Base-by-base conservation (phyloP, 768 basidiomycete species). In the Trametopsis cervina region DNA sequence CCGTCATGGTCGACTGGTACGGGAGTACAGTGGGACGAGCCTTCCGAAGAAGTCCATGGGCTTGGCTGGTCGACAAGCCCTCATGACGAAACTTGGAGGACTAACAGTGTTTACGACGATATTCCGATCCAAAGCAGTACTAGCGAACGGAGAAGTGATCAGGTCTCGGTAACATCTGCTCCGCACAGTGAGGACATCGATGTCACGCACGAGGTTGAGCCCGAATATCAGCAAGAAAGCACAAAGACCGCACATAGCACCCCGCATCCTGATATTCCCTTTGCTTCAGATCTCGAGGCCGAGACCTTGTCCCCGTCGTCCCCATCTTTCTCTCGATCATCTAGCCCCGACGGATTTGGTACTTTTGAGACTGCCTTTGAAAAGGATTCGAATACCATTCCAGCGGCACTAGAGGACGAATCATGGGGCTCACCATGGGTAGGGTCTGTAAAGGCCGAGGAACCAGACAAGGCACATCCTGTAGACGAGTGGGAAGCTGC, bases 401-500 rank as follows among this genome's bases (percentile, higher is more conserved):
- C 69, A 2, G 35, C 52, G 25, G 43, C 49, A 2, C 39, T 55
- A 0, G 54, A 54, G 7, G 53, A 57, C 12, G 63, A 64, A 22
- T 57, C 57, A 10, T 68, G 64, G 64, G 59, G 57, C 18, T 55
- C 66, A 18, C 58, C 64, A 10, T 68, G 65, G 65, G 51, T 27
- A 0, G 47, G 47, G n/a, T 36, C 38, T 15, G 21, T 47, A 9
- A 44, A 38, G 12, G 50, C 56, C 13, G 49, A 25, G 4, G 54
- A 61, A 21, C 40, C 18, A 42, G 40, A 47, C 33, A 55, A 61
- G n/a, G 58, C 62, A 5, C 64, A 68, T 38, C 57, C 61, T 4
- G 60, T 66, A 4, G 83, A 88, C 57, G 82, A 83, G 62, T 87
- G 86, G 85, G 83, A 84, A 54, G 56, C 62, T 9, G 83, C 84